phyloP scores from a whole-genome alignment of 2,329 filamentous ascomycete genomes.

The Sphaerostilbella broomeana region DNA sequence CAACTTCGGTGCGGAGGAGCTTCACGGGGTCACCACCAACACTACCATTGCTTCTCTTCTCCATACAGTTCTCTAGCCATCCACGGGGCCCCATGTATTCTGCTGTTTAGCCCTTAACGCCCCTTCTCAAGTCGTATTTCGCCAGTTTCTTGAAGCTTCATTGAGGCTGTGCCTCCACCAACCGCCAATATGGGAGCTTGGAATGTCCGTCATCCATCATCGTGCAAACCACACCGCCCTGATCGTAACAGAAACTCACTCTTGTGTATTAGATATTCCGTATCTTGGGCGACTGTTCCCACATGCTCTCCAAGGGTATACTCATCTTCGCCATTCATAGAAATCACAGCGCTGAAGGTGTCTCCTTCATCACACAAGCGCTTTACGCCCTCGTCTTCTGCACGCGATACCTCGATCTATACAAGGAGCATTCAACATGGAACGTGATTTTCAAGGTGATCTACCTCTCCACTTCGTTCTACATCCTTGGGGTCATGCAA shows the following conservation, averaged over 20 bases:
- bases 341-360: constrained; percentile 82
- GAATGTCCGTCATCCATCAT: constrained; percentile 25
- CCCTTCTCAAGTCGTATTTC: neutral
- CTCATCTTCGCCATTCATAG: constrained; percentile 85
- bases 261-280: constrained; percentile 53
- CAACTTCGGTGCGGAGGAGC: neutral
- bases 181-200: constrained; percentile 32
- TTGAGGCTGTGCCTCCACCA: constrained; percentile 12
- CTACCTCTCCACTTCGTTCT: constrained; percentile 77
- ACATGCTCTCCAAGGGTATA: constrained; percentile 81
- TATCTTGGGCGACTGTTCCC: constrained; percentile 75
- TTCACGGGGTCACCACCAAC: no score
- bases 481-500: constrained; percentile 84
- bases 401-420: constrained; percentile 80
- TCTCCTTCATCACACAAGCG: constrained; percentile 84
- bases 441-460: constrained; percentile 83
- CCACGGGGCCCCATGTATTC: no score
- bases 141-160: neutral
- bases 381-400: constrained; percentile 83
- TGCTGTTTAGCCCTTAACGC: neutral
- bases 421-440: constrained; percentile 52
- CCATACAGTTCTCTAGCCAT: no score
- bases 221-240: no score
- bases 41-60: constrained; percentile 1
- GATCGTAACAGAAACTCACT: neutral